A percentile compares a stretch with the other conserved stretches of the same genome.
Conservation (phyloP, 495 filamentous ascomycete genomes). For the Lophium mytilinum region DNA sequence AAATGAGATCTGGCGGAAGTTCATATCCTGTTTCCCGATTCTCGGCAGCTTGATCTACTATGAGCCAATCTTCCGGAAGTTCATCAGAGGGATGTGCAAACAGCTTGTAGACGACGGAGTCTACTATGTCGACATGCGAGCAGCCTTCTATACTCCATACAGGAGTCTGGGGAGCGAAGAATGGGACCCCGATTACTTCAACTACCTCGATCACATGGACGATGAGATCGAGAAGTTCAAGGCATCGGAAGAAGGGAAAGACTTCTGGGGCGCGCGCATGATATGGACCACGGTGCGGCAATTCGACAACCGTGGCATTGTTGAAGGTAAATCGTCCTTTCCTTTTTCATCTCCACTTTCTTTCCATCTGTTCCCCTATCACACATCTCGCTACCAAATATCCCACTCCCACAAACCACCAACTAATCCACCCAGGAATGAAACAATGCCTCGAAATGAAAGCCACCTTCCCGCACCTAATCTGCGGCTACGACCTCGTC, state of each 20-base stretch:
- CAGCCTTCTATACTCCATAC: slow-evolving; percentile 53
- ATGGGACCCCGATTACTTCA: slow-evolving; percentile 53
- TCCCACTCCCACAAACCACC: neutral
- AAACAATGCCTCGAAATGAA: slow-evolving; percentile 77
- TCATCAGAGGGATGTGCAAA: slow-evolving; percentile 57
- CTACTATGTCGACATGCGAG: slow-evolving; percentile 65
- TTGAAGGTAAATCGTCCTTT: slow-evolving; percentile 40
- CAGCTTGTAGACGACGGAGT: slow-evolving; percentile 69
- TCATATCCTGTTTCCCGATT: slow-evolving; percentile 59
- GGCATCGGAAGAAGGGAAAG: slow-evolving; percentile 55
- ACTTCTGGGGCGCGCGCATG: slow-evolving; percentile 77
- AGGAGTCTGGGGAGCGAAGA: slow-evolving; percentile 48
- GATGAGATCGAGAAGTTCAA: slow-evolving; percentile 78
- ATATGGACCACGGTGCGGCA: slow-evolving; percentile 75
- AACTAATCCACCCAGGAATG: slow-evolving; percentile 45
- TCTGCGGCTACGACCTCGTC: slow-evolving; percentile 83
- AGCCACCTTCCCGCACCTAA: slow-evolving; percentile 62
- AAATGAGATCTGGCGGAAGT: slow-evolving; percentile 73
- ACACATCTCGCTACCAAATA: neutral
- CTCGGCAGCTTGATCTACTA: slow-evolving; percentile 71
- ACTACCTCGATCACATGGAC: slow-evolving; percentile 60
- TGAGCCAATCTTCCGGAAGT: slow-evolving; percentile 81
- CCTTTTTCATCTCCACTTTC: neutral
- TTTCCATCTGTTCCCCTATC: neutral
- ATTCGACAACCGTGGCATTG: slow-evolving; percentile 54